Conservation (phyloP, 2,329 filamentous ascomycete species). For the Juglanconis sp. region DNA sequence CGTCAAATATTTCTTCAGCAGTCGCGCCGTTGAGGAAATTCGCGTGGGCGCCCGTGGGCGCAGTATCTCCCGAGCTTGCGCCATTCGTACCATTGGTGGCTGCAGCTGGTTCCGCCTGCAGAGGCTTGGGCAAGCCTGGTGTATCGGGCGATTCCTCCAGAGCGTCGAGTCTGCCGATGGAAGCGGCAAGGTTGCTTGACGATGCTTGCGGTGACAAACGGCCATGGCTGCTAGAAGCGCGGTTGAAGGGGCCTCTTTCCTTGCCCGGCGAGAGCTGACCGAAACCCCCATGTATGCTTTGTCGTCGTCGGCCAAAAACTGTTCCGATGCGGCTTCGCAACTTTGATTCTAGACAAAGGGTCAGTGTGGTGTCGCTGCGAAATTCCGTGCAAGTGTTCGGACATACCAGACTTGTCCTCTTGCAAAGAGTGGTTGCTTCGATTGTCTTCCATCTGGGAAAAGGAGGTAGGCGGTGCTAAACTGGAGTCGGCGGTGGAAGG, state of each 20-base stretch:
- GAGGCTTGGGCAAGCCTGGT: slow-evolving; percentile 25
- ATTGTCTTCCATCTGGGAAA: slow-evolving; percentile 33
- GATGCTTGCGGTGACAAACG: slow-evolving; percentile 57
- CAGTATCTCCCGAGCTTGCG: slow-evolving; percentile 22
- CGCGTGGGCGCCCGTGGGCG: slow-evolving; percentile 21
- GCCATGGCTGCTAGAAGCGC: slow-evolving; percentile 63
- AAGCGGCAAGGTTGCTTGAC: slow-evolving; percentile 56
- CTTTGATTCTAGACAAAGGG: slow-evolving; percentile 46
- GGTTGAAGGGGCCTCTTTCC: slow-evolving; percentile 53
- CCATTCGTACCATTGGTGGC: slow-evolving; percentile 18
- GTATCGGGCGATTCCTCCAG: slow-evolving; percentile 55
- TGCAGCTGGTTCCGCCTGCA: slow-evolving; percentile 3
- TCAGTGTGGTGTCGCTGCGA: slow-evolving; percentile 22
- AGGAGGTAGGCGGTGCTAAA: slow-evolving; percentile 10
- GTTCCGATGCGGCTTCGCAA: slow-evolving; percentile 65
- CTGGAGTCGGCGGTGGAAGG: slow-evolving; percentile 16
- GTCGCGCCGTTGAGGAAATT: slow-evolving; percentile 47
- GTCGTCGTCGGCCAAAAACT: slow-evolving; percentile 62
- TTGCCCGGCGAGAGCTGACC: slow-evolving; percentile 55
- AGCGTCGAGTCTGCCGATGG: slow-evolving; percentile 51
- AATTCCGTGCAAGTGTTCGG: background rate
- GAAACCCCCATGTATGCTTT: slow-evolving; percentile 64
- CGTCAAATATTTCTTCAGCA: slow-evolving; percentile 46
- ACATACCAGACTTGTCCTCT: slow-evolving; percentile 34
- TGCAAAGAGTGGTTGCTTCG: slow-evolving; percentile 44